These are phyloP conservation scores for Magnolia changhungtana DNA, from an alignment of 164 flowering plant species.

Conservation along the genomic window DNA sequence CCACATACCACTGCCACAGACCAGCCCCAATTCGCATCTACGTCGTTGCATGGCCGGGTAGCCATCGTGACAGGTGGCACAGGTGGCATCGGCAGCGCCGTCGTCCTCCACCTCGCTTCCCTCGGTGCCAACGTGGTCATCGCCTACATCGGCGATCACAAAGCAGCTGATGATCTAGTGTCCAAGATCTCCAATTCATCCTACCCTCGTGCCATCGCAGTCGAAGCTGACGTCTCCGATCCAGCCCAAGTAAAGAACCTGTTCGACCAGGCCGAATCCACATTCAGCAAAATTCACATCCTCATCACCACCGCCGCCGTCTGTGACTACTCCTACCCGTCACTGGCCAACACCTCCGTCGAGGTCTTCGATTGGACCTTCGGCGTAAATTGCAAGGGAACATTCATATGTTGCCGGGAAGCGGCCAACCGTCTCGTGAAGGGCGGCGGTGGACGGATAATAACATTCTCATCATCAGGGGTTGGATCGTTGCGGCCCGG, in stretches of 20 bases:
- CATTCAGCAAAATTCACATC: slow-evolving; percentile 41
- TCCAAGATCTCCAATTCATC: slow-evolving; percentile 4
- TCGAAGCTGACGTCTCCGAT: slow-evolving; percentile 57
- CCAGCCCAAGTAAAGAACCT: slow-evolving; percentile 45
- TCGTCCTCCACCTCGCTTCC: slow-evolving; percentile 40
- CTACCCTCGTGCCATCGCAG: slow-evolving; percentile 36
- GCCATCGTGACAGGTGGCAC: slow-evolving; percentile 62
- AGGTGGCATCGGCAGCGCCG: slow-evolving; percentile 49
- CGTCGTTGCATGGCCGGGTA: slow-evolving; percentile 39
- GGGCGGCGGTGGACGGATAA: slow-evolving; percentile 60
- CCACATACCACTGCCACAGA: background rate
- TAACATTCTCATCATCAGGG: slow-evolving; percentile 35
- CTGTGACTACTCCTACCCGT: slow-evolving; percentile 37
- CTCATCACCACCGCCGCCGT: slow-evolving; percentile 63
- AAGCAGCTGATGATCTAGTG: slow-evolving; percentile 28
- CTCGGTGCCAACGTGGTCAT: slow-evolving; percentile 50
- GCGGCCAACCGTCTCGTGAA: slow-evolving; percentile 47
- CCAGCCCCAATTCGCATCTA: background rate
- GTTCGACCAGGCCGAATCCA: slow-evolving; percentile 47
- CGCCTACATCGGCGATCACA: slow-evolving; percentile 37
- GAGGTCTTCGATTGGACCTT: slow-evolving; percentile 49
- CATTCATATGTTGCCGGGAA: slow-evolving; percentile 50
- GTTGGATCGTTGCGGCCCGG: slow-evolving; percentile 38
- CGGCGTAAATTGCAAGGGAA: slow-evolving; percentile 45
- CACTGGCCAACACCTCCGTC: slow-evolving; percentile 34